Evolutionary conservation across 306 rosid species (phyloP), one percentile per base, ranked within the genome.

Genomic region (Hylodesmum podocarpum): DNA sequence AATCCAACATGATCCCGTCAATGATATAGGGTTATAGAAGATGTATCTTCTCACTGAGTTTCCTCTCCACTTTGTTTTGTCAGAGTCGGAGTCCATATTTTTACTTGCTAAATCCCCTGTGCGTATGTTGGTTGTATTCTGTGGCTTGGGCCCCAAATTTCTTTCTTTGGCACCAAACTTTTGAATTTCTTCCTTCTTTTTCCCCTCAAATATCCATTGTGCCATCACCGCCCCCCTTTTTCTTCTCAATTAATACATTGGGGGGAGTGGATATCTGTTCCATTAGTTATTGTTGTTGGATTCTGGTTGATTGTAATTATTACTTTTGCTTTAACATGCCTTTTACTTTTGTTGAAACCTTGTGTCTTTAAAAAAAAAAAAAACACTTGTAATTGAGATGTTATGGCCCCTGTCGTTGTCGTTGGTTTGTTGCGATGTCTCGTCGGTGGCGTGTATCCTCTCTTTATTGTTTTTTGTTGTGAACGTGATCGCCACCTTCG

Each of bases 231-330:
- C 49, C 40, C 44, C 19, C 33, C 40, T 25, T 81, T 54, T 66
- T 50, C 55, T 65, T 72, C 69, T 66, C 70, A 50, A 46, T 67
- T 53, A 62, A 55, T 70, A 74, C 84, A 22, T 27, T 70, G 31
- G 62, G 76, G 75, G 86, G 71, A 81, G 82, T 78, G 84, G 84
- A 65, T 79, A 66, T 76, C 65, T 87, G 83, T 74, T 87, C 70
- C 83, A 63, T 82, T 75, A 80, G 82, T 69, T 43, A 53, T 72
- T 86, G 85, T 72, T 83, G 85, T 78, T 86, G 87, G 76, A 68
- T 72, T 77, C 62, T 75, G 86, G 86, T 81, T 80, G 87, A 76
- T 64, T 84, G 90, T 86, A 86, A 83, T 87, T 82, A 84, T 82
- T 80, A 76, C 80, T 43, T 78, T 55, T 76, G 86, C 88, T 84